phyloP scores from a whole-genome alignment of 352 stramenopile species.

The Pythium insidiosum region DNA sequence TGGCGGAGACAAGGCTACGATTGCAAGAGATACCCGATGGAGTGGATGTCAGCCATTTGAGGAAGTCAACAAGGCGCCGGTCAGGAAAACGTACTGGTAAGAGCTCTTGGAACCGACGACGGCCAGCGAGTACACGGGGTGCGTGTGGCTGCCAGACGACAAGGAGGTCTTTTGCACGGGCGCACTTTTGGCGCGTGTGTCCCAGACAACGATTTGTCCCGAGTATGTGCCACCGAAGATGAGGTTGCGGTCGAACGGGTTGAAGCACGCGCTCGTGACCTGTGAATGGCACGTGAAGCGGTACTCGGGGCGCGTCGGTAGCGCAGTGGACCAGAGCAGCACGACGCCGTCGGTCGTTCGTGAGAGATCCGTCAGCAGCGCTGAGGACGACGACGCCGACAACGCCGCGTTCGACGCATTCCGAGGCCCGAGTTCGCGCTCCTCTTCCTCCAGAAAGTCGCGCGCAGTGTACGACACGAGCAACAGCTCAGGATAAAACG shows the following conservation, averaged over 20 bases:
- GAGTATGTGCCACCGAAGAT: slow-evolving; percentile 84
- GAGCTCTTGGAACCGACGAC: slow-evolving; percentile 76
- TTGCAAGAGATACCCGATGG: background rate
- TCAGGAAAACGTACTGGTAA: slow-evolving; percentile 47
- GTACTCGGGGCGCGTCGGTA: slow-evolving; percentile 75
- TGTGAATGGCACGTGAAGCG: slow-evolving; percentile 84
- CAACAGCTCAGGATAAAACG: slow-evolving; percentile 77
- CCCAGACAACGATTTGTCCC: slow-evolving; percentile 82
- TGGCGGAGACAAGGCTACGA: slow-evolving; percentile 69
- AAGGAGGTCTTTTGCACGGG: slow-evolving; percentile 82
- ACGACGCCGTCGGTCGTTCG: slow-evolving; percentile 71
- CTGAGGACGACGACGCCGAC: slow-evolving; percentile 46
- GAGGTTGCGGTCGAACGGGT: slow-evolving; percentile 80
- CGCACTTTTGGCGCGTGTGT: slow-evolving; percentile 71
- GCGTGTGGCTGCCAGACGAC: slow-evolving; percentile 74
- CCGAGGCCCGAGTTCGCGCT: slow-evolving; percentile 50
- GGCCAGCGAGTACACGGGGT: slow-evolving; percentile 84
- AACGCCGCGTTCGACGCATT: slow-evolving; percentile 22
- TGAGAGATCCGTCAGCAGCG: slow-evolving; percentile 38
- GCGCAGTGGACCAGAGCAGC: slow-evolving; percentile 78
- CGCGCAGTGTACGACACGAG: slow-evolving; percentile 57
- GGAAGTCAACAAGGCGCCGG: background rate
- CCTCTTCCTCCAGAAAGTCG: slow-evolving; percentile 68
- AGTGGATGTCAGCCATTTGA: too few relatives aligned
- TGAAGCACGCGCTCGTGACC: slow-evolving; percentile 81